Conservation (phyloP, 371 early-diverging fungal genomes). For the Catenaria anguillulae region DNA sequence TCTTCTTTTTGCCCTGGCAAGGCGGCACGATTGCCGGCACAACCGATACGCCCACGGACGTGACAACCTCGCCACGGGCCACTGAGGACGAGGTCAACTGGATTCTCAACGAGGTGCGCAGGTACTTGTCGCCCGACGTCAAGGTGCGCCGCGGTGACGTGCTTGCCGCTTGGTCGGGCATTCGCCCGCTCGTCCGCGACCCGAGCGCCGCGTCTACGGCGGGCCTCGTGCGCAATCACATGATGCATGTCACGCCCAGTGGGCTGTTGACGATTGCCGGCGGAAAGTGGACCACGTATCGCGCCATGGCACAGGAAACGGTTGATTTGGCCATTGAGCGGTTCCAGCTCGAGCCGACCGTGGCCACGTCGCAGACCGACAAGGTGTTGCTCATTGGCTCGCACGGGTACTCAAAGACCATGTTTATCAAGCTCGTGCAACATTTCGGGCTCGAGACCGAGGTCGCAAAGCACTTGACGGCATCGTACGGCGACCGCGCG, state of each 20-base stretch:
- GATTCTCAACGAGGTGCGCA: constrained; percentile 86
- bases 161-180: constrained; percentile 95
- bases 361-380: constrained; percentile 55
- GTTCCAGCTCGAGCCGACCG: constrained; percentile 40
- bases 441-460: constrained; percentile 87
- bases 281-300: constrained; percentile 99
- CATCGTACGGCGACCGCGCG: constrained; percentile 91
- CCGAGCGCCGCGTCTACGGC: constrained; percentile 81
- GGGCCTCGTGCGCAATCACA: constrained; percentile 90
- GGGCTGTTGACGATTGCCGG: constrained; percentile 94
- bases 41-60: constrained; percentile 81
- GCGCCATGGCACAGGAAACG: constrained; percentile 97
- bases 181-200: constrained; percentile 96
- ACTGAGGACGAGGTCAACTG: constrained; percentile 89
- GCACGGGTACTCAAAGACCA: constrained; percentile 67
- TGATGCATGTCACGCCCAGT: constrained; percentile 70
- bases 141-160: constrained; percentile 92
- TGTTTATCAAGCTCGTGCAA: constrained; percentile 82
- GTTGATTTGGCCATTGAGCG: constrained; percentile 74
- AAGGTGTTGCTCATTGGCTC: constrained; percentile 68
- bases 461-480: constrained; percentile 79
- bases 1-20: constrained; percentile 98
- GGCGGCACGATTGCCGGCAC: constrained; percentile 96
- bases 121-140: constrained; percentile 72
- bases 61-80: constrained; percentile 69